phyloP scores from a whole-genome alignment of 1,284 basidiomycete species.

The Cryptococcus sp. region DNA sequence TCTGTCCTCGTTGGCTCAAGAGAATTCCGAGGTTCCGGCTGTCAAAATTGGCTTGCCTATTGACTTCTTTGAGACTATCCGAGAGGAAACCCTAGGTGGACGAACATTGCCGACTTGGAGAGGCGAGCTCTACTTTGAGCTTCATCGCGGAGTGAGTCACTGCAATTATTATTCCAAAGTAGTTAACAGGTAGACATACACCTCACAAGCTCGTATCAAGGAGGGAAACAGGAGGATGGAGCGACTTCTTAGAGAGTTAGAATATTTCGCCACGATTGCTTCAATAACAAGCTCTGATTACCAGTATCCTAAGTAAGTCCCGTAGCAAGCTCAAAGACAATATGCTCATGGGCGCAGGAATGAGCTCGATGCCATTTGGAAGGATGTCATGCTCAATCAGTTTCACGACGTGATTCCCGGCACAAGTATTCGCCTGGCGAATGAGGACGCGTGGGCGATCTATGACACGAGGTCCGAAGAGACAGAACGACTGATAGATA shows the following conservation, averaged over 20 bases:
- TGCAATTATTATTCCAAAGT: neutral
- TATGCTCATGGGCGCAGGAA: neutral
- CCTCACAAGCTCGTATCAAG: slow-evolving; percentile 85
- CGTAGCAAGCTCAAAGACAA: neutral
- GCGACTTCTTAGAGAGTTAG: slow-evolving; percentile 72
- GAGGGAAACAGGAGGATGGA: slow-evolving; percentile 87
- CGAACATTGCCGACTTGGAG: slow-evolving; percentile 78
- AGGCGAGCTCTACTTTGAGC: slow-evolving; percentile 86
- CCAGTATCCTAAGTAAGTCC: slow-evolving; percentile 52
- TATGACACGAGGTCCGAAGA: slow-evolving; percentile 3
- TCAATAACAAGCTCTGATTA: slow-evolving; percentile 55
- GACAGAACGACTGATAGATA: slow-evolving; percentile 3
- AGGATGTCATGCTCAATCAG: slow-evolving; percentile 79
- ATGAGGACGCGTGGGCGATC: slow-evolving; percentile 10
- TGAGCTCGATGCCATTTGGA: slow-evolving; percentile 76
- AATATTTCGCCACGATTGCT: slow-evolving; percentile 76
- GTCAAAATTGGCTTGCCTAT: slow-evolving; percentile 64
- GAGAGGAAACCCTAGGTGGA: slow-evolving; percentile 62
- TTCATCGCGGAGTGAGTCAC: slow-evolving; percentile 50
- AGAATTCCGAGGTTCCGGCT: slow-evolving; percentile 55
- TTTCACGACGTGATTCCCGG: slow-evolving; percentile 88
- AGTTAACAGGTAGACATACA: slow-evolving; percentile 56
- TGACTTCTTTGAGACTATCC: slow-evolving; percentile 75
- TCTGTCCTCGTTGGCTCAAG: slow-evolving; percentile 7
- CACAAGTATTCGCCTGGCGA: slow-evolving; percentile 62